phyloP scores from a whole-genome alignment of 352 stramenopile genomes.

The Phytophthora pluvialis region DNA sequence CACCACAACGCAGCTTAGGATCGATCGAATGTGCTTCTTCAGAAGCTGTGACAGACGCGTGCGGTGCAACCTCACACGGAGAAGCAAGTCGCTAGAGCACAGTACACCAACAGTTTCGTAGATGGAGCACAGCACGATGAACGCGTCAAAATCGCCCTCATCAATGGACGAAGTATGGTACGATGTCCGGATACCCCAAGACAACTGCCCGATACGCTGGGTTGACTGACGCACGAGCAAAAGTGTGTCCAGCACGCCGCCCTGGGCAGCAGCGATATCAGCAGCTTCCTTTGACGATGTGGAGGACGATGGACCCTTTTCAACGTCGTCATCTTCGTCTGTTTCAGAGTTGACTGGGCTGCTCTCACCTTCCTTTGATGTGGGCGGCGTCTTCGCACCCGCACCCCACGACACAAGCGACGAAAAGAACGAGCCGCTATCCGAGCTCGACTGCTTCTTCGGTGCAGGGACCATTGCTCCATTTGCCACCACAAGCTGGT shows the following conservation, averaged over 20 bases:
- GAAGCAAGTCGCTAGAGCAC: conserved; percentile 73
- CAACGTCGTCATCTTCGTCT: conserved; percentile 74
- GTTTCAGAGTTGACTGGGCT: conserved; percentile 81
- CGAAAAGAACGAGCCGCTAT: conserved; percentile 45
- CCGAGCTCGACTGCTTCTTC: conserved; percentile 42
- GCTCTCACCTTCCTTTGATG: conserved; percentile 28
- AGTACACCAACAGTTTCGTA: conserved; percentile 70
- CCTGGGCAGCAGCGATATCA: conserved; percentile 58
- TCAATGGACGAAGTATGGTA: conserved; percentile 86
- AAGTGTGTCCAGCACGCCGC: conserved; percentile 77
- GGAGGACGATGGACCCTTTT: conserved; percentile 63
- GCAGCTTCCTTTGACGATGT: conserved; percentile 62
- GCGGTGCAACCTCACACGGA: conserved; percentile 77
- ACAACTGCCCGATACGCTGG: conserved; percentile 82
- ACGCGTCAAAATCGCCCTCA: conserved; percentile 84
- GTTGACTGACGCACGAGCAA: conserved; percentile 87
- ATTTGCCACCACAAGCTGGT: conserved; percentile 53
- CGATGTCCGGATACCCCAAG: conserved; percentile 84
- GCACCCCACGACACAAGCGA: conserved; percentile 73
- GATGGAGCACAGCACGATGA: conserved; percentile 88
- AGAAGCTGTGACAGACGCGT: conserved; percentile 71
- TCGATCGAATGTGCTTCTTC: conserved; percentile 73
- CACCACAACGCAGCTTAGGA: conserved; percentile 76
- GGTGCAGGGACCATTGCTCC: conserved; percentile 27
- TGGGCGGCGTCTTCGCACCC: conserved; percentile 52